Percentiles rank a stretch among this genome's conserved stretches.
Conservation (phyloP, 148 eudicot species). For the Dysphania ambrosioides region DNA sequence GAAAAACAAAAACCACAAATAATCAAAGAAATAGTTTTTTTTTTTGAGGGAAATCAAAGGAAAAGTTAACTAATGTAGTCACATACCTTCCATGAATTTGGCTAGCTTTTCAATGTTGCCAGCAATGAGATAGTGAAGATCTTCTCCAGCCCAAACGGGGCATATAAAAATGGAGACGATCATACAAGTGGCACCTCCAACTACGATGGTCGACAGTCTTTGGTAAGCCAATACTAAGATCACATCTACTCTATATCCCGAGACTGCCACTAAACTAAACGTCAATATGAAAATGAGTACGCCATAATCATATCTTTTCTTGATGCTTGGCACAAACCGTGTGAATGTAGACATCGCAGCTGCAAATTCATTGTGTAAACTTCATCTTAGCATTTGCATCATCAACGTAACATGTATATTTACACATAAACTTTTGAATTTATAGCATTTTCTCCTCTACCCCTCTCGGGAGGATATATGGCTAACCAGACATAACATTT, state of each 20-base stretch:
- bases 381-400: neutral
- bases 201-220: constrained; percentile 33
- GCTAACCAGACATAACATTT: neutral
- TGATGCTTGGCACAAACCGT: constrained; percentile 39
- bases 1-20: too few species aligned
- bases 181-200: constrained; percentile 39
- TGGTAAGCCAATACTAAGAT: constrained; percentile 38
- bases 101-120: constrained; percentile 39
- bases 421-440: too few species aligned
- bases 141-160: constrained; percentile 62
- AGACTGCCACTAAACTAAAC: constrained; percentile 40
- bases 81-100: constrained; percentile 45
- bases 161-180: constrained; percentile 34
- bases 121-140: constrained; percentile 42
- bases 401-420: too few species aligned
- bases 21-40: too few species aligned
- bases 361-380: constrained; percentile 18
- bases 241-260: constrained; percentile 34
- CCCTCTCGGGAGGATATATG: too few species aligned
- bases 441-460: too few species aligned
- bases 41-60: too few species aligned
- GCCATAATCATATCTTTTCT: constrained; percentile 46
- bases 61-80: neutral
- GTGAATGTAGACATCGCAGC: constrained; percentile 41
- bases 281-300: constrained; percentile 47